Evolutionary conservation across 2,329 filamentous ascomycete genomes (phyloP).

Genomic region (Verticillium tricorpus): DNA sequence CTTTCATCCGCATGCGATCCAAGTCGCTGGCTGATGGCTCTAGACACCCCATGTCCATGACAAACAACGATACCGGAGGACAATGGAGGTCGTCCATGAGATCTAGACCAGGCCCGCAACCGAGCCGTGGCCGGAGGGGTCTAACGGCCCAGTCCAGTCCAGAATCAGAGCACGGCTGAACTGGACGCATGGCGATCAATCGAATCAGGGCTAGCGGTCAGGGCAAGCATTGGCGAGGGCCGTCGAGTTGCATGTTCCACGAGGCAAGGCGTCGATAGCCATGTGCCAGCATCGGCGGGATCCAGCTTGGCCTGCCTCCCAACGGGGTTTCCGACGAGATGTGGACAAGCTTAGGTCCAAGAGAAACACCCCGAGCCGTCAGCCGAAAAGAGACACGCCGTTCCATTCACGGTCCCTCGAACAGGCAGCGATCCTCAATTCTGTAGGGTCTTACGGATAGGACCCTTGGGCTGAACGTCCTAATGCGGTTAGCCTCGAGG

Average conservation of each 20-base stretch:
- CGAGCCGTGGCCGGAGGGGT: not conserved
- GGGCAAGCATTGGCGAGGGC: not conserved
- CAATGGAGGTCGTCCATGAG: not conserved
- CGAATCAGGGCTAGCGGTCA: not conserved
- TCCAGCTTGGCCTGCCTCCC: not conserved
- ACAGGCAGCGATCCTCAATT: not conserved
- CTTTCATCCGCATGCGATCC: not conserved
- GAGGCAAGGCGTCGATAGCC: not conserved
- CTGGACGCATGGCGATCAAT: not conserved
- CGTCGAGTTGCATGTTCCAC: not conserved
- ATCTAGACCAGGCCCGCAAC: not conserved
- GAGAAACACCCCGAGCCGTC: not conserved
- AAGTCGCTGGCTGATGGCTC: not conserved
- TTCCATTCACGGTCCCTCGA: not conserved
- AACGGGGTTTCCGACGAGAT: not conserved
- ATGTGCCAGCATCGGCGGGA: not conserved
- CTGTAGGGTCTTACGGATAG: not conserved
- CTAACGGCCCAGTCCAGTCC: not conserved
- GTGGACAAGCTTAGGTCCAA: not conserved
- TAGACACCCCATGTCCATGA: not conserved
- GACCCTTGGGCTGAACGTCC: not conserved
- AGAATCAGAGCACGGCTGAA: not conserved
- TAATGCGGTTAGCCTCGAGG: not conserved
- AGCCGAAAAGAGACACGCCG: not conserved
- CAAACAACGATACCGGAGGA: not conserved